Conservation (phyloP, 495 filamentous ascomycete species). For the Lasiosphaeria miniovina region DNA sequence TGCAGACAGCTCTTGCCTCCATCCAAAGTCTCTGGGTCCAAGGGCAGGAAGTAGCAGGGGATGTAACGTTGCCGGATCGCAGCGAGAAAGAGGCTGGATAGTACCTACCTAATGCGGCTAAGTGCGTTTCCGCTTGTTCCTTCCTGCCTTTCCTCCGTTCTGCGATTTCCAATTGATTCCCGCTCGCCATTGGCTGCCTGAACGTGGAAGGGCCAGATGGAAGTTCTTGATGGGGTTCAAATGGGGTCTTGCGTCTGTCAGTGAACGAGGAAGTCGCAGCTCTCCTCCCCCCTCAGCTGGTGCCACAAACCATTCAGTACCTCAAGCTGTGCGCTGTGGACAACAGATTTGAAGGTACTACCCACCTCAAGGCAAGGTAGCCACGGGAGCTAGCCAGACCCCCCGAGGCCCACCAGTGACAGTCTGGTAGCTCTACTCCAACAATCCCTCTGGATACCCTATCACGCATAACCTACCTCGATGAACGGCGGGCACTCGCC, state of each 20-base stretch:
- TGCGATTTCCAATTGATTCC: not conserved
- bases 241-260: not conserved
- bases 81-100: slow-evolving; percentile 3
- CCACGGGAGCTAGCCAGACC: no score
- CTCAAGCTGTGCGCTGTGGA: no score
- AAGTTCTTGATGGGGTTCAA: not conserved
- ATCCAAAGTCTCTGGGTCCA: not conserved
- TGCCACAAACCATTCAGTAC: not conserved
- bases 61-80: slow-evolving; percentile 30
- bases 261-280: not conserved
- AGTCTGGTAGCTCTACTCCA: no score
- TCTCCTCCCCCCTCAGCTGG: not conserved
- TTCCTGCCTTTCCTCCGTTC: not conserved
- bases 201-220: not conserved
- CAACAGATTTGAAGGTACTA: no score
- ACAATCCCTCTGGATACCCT: no score
- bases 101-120: slow-evolving; percentile 19
- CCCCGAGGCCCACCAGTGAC: no score
- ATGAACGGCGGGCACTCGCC: no score
- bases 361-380: no score
- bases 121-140: not conserved
- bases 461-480: not conserved
- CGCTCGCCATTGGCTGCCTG: not conserved
- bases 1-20: no score
- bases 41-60: not conserved